phyloP scores from a whole-genome alignment of 225 moss, liverwort and hornwort genomes.

The Pseudisothecium myosuroides region DNA sequence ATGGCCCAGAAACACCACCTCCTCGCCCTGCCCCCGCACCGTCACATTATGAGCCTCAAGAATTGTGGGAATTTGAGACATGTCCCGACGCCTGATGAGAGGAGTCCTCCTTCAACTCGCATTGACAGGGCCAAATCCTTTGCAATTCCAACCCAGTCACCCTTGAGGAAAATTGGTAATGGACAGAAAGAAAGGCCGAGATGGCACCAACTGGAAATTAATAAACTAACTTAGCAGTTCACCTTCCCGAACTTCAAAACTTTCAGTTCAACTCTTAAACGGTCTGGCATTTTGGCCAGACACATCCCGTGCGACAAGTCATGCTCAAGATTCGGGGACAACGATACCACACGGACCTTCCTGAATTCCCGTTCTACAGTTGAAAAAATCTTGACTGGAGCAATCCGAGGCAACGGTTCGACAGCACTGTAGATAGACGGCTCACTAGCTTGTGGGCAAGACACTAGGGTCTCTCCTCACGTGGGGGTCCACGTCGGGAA shows the following conservation, averaged over 20 bases:
- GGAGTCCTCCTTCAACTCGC: background rate
- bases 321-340: background rate
- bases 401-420: background rate
- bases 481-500: background rate
- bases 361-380: background rate
- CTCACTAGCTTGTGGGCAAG: background rate
- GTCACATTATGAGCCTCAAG: constrained; percentile 56
- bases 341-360: background rate
- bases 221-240: background rate
- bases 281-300: background rate
- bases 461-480: background rate
- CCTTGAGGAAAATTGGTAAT: background rate
- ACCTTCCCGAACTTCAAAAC: background rate
- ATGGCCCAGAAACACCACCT: constrained; percentile 46
- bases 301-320: background rate
- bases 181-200: background rate
- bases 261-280: background rate
- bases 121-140: background rate
- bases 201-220: background rate
- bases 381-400: background rate
- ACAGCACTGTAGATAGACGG: background rate
- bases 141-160: background rate
- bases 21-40: constrained; percentile 21
- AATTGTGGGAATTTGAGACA: constrained; percentile 11
- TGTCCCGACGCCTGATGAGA: background rate